Percentiles rank a stretch among this genome's conserved stretches.
phyloP scores from a whole-genome alignment of 768 basidiomycete species.

The Gymnopilus dilepis region DNA sequence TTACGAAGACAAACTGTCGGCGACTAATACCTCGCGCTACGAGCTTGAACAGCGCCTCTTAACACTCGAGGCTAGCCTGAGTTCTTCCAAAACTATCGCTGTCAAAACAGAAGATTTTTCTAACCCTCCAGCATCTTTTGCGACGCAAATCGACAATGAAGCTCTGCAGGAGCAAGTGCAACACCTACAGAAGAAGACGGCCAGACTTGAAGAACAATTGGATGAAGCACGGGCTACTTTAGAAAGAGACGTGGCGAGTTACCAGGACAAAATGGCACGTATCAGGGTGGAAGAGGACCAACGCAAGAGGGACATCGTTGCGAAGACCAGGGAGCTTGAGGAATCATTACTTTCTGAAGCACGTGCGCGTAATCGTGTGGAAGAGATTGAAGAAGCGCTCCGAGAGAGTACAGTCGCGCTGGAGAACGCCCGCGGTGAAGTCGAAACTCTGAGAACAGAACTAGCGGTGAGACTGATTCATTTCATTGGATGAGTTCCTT shows the following conservation, averaged over 20 bases:
- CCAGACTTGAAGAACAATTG: conserved; percentile 79
- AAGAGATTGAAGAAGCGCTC: conserved; percentile 90
- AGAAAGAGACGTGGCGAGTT: conserved; percentile 72
- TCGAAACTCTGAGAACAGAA: conserved; percentile 79
- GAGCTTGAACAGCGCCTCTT: conserved; percentile 75
- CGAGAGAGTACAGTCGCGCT: conserved; percentile 86
- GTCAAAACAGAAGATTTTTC: conserved; percentile 32
- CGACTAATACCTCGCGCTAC: conserved; percentile 71
- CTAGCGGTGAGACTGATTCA: conserved; percentile 58
- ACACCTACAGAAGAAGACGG: conserved; percentile 81
- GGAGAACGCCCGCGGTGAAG: conserved; percentile 89
- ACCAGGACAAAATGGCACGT: conserved; percentile 67
- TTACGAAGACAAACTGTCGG: conserved; percentile 87
- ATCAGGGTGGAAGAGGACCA: conserved; percentile 76
- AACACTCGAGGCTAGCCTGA: conserved; percentile 53
- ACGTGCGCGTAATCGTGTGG: conserved; percentile 64
- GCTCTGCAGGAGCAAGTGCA: conserved; percentile 87
- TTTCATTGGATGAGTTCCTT: neutral
- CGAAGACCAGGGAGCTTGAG: conserved; percentile 70
- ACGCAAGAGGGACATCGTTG: conserved; percentile 72
- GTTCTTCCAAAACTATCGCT: conserved; percentile 33
- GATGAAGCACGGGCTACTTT: conserved; percentile 75
- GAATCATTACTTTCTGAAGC: conserved; percentile 65
- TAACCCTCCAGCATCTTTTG: conserved; percentile 53
- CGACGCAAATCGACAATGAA: conserved; percentile 94